Conservation (phyloP, 75 land plant genomes). For the Pinus albicaulis region DNA sequence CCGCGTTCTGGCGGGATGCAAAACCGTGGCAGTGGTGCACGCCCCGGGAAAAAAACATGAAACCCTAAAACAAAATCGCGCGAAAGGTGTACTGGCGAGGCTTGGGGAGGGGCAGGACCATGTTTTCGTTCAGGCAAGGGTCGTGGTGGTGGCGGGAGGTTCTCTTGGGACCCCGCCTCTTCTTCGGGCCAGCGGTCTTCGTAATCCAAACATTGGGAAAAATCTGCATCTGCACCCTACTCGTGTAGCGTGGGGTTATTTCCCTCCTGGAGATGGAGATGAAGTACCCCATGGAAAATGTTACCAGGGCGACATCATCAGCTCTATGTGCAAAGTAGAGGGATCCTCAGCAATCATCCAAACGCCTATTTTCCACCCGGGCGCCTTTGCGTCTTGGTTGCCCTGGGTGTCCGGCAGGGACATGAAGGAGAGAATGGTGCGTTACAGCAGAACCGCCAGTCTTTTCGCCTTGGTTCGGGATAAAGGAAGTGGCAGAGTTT, state of each 20-base stretch:
- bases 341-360: conserved; percentile 60
- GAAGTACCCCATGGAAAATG: conserved; percentile 37
- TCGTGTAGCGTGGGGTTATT: conserved; percentile 78
- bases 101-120: neutral
- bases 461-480: conserved; percentile 68
- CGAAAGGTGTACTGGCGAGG: conserved; percentile 20
- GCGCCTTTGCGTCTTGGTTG: conserved; percentile 39
- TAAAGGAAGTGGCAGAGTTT: conserved; percentile 51
- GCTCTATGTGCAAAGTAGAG: conserved; percentile 38
- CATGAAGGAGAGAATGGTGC: conserved; percentile 45
- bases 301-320: conserved; percentile 83
- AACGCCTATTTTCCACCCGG: conserved; percentile 71
- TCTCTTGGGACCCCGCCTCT: conserved; percentile 63
- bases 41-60: neutral
- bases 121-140: conserved; percentile 44
- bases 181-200: conserved; percentile 58
- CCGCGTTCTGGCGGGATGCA: conserved; percentile 44
- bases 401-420: conserved; percentile 64
- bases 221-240: conserved; percentile 77
- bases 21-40: conserved; percentile 29
- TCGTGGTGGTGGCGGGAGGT: conserved; percentile 68
- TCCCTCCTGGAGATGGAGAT: conserved; percentile 37
- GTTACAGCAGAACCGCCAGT: conserved; percentile 63
- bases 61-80: conserved; percentile 4
- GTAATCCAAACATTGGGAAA: conserved; percentile 65